Evolutionary conservation across 2,329 filamentous ascomycete species (phyloP).

Genomic region (Pseudogymnoascus sp.): DNA sequence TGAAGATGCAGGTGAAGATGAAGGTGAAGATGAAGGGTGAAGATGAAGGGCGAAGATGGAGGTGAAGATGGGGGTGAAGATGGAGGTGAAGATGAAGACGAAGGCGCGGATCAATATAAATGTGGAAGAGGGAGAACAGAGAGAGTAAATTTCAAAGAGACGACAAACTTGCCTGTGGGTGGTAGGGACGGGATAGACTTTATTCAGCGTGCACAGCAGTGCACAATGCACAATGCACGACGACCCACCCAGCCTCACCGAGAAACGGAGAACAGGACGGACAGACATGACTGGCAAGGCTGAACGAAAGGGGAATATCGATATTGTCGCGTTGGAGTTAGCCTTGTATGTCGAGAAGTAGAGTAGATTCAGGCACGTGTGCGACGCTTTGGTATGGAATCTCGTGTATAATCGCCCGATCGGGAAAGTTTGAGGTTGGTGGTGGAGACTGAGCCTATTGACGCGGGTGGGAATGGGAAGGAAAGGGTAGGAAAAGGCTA

Average conservation of each 20-base stretch:
- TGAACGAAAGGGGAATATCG: neutral
- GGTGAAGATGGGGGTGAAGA: too few species aligned
- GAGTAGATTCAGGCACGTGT: neutral
- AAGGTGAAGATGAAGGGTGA: neutral
- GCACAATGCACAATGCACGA: neutral
- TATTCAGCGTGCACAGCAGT: neutral
- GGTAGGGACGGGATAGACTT: neutral
- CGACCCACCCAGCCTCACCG: neutral
- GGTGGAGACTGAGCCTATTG: neutral
- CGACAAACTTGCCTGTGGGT: neutral
- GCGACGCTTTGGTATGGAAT: neutral
- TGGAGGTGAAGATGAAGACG: neutral
- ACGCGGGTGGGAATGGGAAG: neutral
- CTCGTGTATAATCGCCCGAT: slow-evolving; percentile 5
- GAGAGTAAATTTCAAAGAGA: neutral
- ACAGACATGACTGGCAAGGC: neutral
- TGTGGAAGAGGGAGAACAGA: neutral
- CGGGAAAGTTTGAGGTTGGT: neutral
- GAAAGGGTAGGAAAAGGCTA: too few species aligned
- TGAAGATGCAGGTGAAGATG: neutral
- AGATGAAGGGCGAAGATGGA: neutral
- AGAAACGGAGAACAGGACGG: too few species aligned
- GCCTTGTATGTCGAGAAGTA: neutral
- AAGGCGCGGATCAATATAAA: too few species aligned
- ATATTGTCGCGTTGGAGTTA: neutral